Evolutionary conservation across 345 rosid genomes (phyloP).

Genomic region (Ceriops zippeliana): DNA sequence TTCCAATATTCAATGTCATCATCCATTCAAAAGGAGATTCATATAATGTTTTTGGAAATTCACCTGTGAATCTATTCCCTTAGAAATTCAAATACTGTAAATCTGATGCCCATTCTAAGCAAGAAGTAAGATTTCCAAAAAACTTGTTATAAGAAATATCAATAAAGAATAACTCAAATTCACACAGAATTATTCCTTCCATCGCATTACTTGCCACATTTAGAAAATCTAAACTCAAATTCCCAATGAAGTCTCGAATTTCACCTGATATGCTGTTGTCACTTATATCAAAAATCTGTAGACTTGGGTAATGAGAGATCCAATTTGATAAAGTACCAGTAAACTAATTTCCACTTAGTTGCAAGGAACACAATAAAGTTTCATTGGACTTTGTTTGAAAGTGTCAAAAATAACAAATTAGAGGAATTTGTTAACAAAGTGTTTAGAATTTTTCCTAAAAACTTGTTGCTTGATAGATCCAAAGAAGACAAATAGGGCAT

Average conservation of each 20-base stretch:
- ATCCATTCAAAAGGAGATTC: background rate
- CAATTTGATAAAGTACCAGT: background rate
- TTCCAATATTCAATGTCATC: background rate
- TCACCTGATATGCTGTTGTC: background rate
- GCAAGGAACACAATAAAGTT: too few species aligned
- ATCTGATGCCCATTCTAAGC: background rate
- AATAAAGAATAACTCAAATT: background rate
- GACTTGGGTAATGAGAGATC: background rate
- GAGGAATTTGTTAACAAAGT: background rate
- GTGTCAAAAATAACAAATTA: background rate
- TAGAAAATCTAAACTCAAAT: background rate
- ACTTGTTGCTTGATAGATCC: too few species aligned
- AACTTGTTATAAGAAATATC: conserved; percentile 6
- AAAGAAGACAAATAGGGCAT: too few species aligned
- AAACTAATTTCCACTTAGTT: too few species aligned
- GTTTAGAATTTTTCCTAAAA: background rate
- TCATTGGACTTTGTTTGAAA: background rate
- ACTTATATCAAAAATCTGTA: background rate
- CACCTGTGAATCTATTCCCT: background rate
- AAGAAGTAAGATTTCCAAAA: background rate
- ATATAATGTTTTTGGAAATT: background rate
- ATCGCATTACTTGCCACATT: background rate
- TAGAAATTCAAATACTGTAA: background rate
- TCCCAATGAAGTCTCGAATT: background rate
- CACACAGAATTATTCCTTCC: too few species aligned